Evolutionary conservation across 805 yeast genomes (phyloP), one percentile per base, ranked within the genome.

Genomic region (Myxozyma kluyveri): DNA sequence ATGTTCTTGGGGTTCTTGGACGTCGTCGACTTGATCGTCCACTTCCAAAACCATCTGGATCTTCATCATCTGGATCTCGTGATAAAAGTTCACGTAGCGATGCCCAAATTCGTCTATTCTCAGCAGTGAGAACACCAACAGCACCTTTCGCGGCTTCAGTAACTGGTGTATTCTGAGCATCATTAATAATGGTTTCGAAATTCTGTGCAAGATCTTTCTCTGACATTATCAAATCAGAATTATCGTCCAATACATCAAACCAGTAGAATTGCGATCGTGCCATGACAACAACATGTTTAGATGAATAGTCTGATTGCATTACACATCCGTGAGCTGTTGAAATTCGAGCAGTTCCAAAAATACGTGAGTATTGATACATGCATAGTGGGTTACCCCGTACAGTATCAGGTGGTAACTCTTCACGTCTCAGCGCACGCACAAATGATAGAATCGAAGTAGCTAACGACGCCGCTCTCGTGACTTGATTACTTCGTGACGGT

Each of bases 251-350:
- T 1, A 89, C 97, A 65, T 89, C 96, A 66, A 89, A 89, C 96
- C 96, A 89, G 70, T 89, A 89, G 68, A 88, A 87, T 68, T 89
- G 96, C 1, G 95, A 86, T 63, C 86, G 83, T 56, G 88, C 82
- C 67, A 88, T 71, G 14, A 89, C 90, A 7, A 88, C 83, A 33
- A 89, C 81, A 67, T 89, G 96, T 63, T 82, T 85, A 1, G 93
- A 82, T 7, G 81, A 73, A 5, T 75, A 66, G 67, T 87, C 96
- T 1, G 87, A 79, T 68, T 88, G 96, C 82, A 89, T 81, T 50
- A 86, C 80, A 68, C 97, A 89, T 2, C 95, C 95, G 1, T 79
- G 75, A 21, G 77, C 75, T 1, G 93, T 84, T 42, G 97, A 96
- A 56, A 89, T 84, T 65, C 97, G 75, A 2, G 95, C 78, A 24